A percentile compares a stretch with the other conserved stretches of the same genome.
phyloP scores from a whole-genome alignment of 805 yeast genomes.

The Starmerella vitae region DNA sequence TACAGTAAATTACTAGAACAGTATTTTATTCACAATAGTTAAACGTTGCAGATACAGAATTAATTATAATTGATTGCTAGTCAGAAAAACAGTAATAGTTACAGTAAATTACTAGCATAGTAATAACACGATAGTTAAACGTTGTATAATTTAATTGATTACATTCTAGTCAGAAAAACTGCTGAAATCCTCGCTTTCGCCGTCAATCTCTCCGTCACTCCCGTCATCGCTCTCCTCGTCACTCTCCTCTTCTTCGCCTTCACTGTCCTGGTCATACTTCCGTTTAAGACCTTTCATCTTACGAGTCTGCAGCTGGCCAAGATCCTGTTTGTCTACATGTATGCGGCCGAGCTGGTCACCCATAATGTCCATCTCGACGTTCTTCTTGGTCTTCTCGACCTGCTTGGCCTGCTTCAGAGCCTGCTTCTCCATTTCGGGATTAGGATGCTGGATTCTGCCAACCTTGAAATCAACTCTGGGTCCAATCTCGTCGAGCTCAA shows the following conservation, averaged over 20 bases:
- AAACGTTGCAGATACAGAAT: too few species aligned
- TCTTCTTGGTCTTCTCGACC: constrained; percentile 74
- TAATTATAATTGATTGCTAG: constrained; percentile 1
- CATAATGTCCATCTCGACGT: constrained; percentile 70
- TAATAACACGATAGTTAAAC: not conserved
- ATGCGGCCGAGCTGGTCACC: constrained; percentile 96
- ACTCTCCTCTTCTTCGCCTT: constrained; percentile 28
- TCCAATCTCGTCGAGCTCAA: constrained; percentile 88
- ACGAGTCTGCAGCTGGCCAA: constrained; percentile 81
- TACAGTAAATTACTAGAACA: too few species aligned
- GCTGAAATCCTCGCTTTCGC: constrained; percentile 17
- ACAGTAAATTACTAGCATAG: not conserved
- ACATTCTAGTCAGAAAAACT: constrained; percentile 15
- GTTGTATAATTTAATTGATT: not conserved
- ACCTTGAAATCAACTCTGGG: constrained; percentile 88
- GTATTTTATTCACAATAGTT: too few species aligned
- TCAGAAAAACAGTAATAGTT: not conserved
- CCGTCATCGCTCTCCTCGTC: constrained; percentile 7
- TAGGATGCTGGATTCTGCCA: constrained; percentile 72
- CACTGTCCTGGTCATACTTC: constrained; percentile 59
- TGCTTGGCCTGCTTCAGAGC: constrained; percentile 73
- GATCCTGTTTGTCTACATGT: constrained; percentile 91
- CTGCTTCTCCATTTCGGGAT: constrained; percentile 81
- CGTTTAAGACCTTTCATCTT: constrained; percentile 97
- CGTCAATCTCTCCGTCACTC: constrained; percentile 21